Conservation (phyloP, 805 yeast genomes). For the Debaryomyces maramus region DNA sequence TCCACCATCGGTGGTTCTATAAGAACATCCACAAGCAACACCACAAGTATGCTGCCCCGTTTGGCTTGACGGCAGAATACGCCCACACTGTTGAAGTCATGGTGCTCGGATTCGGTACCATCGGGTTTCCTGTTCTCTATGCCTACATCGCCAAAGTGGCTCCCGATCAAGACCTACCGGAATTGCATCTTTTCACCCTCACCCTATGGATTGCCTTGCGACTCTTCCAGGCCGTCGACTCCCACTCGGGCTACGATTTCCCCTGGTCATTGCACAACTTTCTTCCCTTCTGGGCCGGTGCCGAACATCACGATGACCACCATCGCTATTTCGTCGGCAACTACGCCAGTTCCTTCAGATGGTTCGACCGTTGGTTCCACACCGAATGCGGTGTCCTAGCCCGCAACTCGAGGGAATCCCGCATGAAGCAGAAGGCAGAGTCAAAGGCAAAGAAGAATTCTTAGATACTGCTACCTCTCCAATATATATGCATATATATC, state of each 20-base stretch:
- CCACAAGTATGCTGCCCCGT: conserved; percentile 97
- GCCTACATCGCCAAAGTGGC: conserved; percentile 66
- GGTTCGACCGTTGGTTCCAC: conserved; percentile 87
- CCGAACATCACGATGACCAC: conserved; percentile 96
- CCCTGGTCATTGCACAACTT: conserved; percentile 94
- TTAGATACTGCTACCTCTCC: too few relatives aligned
- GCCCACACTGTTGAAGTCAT: conserved; percentile 96
- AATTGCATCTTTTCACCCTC: conserved; percentile 84
- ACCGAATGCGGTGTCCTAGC: conserved; percentile 92
- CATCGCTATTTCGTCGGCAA: conserved; percentile 95
- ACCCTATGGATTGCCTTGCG: conserved; percentile 85
- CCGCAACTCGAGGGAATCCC: conserved; percentile 67
- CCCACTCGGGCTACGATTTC: conserved; percentile 97
- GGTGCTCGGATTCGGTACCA: conserved; percentile 91
- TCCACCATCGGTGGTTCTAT: conserved; percentile 88
- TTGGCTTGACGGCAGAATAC: conserved; percentile 95
- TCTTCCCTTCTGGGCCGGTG: conserved; percentile 97
- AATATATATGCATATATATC: not conserved
- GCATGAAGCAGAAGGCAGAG: conserved; percentile 58
- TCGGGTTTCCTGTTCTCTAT: conserved; percentile 88
- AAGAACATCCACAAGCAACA: conserved; percentile 95
- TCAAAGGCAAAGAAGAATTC: not conserved
- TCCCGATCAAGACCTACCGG: conserved; percentile 21
- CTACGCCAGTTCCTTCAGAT: conserved; percentile 91
- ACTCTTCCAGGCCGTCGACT: conserved; percentile 93